Conservation (phyloP, 2,329 filamentous ascomycete genomes). For the Phyllosticta ampelicida region DNA sequence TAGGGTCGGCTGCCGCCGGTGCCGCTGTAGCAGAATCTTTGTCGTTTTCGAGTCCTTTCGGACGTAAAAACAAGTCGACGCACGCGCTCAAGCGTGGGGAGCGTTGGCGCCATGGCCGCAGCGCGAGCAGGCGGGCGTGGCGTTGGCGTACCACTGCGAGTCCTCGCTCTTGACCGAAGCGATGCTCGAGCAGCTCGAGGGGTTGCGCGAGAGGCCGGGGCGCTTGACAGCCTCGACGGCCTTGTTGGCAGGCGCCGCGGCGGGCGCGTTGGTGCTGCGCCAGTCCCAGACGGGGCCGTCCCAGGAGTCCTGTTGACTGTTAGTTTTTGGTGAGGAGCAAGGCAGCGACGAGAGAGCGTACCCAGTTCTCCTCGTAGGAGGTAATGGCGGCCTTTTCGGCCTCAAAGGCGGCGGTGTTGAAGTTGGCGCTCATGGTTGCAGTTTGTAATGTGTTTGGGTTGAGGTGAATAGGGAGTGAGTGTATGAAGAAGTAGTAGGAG, state of each 20-base stretch:
- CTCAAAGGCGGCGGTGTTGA: conserved; percentile 15
- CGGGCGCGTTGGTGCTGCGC: conserved; percentile 9
- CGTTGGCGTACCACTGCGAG: conserved; percentile 4
- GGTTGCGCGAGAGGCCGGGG: conserved; percentile 6
- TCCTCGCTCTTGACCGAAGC: conserved; percentile 1
- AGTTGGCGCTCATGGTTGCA: conserved; percentile 11
- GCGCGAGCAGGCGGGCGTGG: conserved; percentile 7
- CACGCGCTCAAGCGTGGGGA: neutral
- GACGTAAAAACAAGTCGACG: no score
- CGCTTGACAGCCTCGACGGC: conserved; percentile 4
- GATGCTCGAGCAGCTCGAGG: conserved; percentile 7
- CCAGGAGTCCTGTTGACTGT: conserved; percentile 1
- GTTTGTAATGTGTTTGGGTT: no score
- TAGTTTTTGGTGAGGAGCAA: neutral
- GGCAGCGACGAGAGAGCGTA: neutral
- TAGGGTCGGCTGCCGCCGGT: neutral
- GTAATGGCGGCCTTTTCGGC: conserved; percentile 16
- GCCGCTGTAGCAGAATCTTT: neutral
- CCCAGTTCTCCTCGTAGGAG: conserved; percentile 16
- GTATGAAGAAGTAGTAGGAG: no score
- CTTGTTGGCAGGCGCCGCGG: conserved; percentile 6
- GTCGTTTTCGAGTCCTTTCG: neutral
- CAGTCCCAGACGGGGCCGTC: conserved; percentile 10
- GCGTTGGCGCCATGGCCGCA: conserved; percentile 4
- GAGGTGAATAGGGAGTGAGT: no score